Conservation (phyloP, 2,329 filamentous ascomycete genomes). For the Trichoderma gracile region DNA sequence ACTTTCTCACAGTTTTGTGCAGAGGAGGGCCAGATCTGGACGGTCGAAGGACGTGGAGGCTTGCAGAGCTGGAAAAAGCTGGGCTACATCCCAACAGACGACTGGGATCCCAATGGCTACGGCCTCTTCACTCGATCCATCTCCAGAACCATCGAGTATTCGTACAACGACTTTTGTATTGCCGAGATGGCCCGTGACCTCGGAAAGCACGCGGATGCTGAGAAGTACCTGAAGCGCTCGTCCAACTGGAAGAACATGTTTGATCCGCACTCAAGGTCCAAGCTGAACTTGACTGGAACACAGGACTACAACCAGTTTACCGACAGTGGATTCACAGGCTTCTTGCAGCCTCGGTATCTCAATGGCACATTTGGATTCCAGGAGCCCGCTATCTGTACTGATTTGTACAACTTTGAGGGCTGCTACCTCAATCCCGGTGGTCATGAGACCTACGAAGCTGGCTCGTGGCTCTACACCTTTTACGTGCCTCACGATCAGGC, state of each 20-base stretch:
- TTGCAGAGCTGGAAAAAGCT: conserved; percentile 69
- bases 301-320: conserved; percentile 52
- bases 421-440: conserved; percentile 34
- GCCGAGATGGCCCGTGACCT: conserved; percentile 61
- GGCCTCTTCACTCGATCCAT: conserved; percentile 69
- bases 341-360: conserved; percentile 66
- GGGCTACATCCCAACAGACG: conserved; percentile 71
- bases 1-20: not conserved
- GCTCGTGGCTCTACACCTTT: conserved; percentile 72
- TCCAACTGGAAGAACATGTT: conserved; percentile 72
- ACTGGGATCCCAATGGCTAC: conserved; percentile 62
- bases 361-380: conserved; percentile 70
- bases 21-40: conserved; percentile 61
- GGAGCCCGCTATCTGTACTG: conserved; percentile 50
- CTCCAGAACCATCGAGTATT: conserved; percentile 75
- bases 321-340: conserved; percentile 50
- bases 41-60: conserved; percentile 69
- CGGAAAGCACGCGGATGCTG: conserved; percentile 52
- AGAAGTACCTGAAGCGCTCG: conserved; percentile 62
- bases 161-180: conserved; percentile 76
- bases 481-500: conserved; percentile 50
- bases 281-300: conserved; percentile 43
- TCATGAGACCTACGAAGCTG: conserved; percentile 65
- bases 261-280: conserved; percentile 39
- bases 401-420: conserved; percentile 49